phyloP scores from a whole-genome alignment of 2,329 filamentous ascomycete genomes.

The Talaromyces sp. region DNA sequence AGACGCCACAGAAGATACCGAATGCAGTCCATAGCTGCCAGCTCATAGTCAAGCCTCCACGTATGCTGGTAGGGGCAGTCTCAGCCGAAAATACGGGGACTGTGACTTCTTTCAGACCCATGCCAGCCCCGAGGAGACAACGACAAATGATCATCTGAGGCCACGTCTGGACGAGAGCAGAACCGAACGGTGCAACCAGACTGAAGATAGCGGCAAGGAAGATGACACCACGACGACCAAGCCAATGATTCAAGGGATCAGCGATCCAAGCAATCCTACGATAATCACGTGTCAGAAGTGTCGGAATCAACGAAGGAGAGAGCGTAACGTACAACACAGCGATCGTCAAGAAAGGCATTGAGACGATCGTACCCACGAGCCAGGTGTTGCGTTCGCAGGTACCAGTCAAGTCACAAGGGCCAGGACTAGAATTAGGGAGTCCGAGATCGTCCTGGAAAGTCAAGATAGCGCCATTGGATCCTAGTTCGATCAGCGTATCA shows the following conservation, averaged over 20 bases:
- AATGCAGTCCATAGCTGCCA: constrained; percentile 56
- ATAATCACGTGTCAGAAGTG: background rate
- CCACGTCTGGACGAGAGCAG: constrained; percentile 59
- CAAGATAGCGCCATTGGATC: constrained; percentile 51
- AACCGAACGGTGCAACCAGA: constrained; percentile 64
- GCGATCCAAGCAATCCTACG: constrained; percentile 59
- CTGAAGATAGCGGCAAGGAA: constrained; percentile 62
- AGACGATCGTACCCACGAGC: constrained; percentile 65
- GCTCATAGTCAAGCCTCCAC: constrained; percentile 55
- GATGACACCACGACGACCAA: constrained; percentile 62
- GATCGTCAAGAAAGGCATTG: constrained; percentile 46
- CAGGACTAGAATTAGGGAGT: constrained; percentile 41
- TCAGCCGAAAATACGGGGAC: constrained; percentile 56
- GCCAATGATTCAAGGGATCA: constrained; percentile 58
- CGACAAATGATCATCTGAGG: constrained; percentile 53
- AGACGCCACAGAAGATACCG: constrained; percentile 64
- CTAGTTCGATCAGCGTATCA: background rate
- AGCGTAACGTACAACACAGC: constrained; percentile 18
- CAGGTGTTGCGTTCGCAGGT: constrained; percentile 43
- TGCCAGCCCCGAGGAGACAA: constrained; percentile 59
- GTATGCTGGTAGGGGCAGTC: constrained; percentile 53
- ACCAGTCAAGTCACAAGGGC: constrained; percentile 30
- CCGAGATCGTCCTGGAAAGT: constrained; percentile 47
- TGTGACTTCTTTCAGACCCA: constrained; percentile 59
- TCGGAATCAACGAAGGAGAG: background rate